Base-by-base conservation (phyloP, 345 rosid genomes). In the Luvunga scandens region DNA sequence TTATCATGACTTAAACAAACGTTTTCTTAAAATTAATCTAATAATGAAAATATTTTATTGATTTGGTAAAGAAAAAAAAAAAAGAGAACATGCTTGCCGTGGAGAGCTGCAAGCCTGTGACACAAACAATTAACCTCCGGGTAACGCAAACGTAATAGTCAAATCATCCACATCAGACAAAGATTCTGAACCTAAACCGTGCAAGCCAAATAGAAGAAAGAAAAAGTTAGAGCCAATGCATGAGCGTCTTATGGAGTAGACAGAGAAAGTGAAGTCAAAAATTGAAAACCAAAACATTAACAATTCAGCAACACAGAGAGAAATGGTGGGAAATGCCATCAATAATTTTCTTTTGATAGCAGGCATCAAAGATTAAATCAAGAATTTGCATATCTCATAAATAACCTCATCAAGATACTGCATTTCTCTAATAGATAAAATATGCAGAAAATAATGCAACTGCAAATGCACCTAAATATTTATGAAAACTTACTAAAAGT, bases 91-190 rank as follows among this genome's bases (percentile, higher is more conserved):
- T 31, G 33, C 33, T 31, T 31, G 3, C 33, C 3, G 33, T 31
- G 33, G 33, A 31, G 3, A 31, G 33, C 33, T 1, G 33, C 33
- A 31, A 31, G 8, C 42, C 42, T 1, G 42, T 10, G 1, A 38
- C 10, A 2, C 42, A 38, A 1, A 38, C 2, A 7, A 38, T 38
- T 38, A 38, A 38, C 10, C 10, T 1, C 42, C 42, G 42, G 42
- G 2, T 38, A 38, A 9, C 31, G 97, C 93, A 84, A 93, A 94
- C 69, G 98, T 91, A 72, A 90, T 94, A 38, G 98, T 87, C 69
- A 96, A 86, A 84, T 96, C 99, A 84, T 96, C 98, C 83, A 93
- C 78, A n/a, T 92, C 94, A 24, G 97, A 88, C 34, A 91, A 76
- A 66, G 97, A 90, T 70, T 90, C 97, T 81, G 90, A 79, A 75